These are phyloP conservation scores for Aspergillus bertholletiae DNA, from an alignment of 495 filamentous ascomycete genomes.

Conservation along the genomic window DNA sequence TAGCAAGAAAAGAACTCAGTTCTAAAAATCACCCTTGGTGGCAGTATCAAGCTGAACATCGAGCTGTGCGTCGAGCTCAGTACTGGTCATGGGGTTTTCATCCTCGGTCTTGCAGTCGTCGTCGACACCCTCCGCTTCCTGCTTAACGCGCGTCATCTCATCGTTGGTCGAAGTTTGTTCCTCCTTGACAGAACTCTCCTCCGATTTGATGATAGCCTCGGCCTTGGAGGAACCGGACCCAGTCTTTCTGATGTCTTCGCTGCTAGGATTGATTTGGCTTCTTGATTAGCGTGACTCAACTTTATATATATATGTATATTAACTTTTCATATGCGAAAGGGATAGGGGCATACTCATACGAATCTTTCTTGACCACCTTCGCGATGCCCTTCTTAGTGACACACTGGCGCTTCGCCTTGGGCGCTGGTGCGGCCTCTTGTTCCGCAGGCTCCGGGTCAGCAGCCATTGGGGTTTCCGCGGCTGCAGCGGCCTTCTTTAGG, in stretches of 20 bases:
- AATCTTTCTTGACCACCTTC: conserved; percentile 3
- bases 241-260: neutral
- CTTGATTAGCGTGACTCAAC: neutral
- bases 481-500: conserved; percentile 11
- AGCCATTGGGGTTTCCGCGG: neutral
- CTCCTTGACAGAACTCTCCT: neutral
- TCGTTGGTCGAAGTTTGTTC: neutral
- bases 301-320: no score
- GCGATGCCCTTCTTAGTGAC: conserved; percentile 10
- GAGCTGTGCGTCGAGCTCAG: conserved; percentile 8
- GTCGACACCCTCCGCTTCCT: neutral
- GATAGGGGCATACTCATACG: conserved; percentile 9
- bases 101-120: neutral
- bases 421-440: conserved; percentile 3
- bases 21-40: neutral
- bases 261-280: no score
- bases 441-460: neutral
- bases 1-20: neutral
- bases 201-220: neutral
- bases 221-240: neutral
- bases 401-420: conserved; percentile 20
- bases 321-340: no score
- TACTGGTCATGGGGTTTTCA: neutral
- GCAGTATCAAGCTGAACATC: conserved; percentile 4
- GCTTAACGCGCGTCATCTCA: neutral